phyloP scores from a whole-genome alignment of 2,329 filamentous ascomycete species.

The Venturia nashicola region DNA sequence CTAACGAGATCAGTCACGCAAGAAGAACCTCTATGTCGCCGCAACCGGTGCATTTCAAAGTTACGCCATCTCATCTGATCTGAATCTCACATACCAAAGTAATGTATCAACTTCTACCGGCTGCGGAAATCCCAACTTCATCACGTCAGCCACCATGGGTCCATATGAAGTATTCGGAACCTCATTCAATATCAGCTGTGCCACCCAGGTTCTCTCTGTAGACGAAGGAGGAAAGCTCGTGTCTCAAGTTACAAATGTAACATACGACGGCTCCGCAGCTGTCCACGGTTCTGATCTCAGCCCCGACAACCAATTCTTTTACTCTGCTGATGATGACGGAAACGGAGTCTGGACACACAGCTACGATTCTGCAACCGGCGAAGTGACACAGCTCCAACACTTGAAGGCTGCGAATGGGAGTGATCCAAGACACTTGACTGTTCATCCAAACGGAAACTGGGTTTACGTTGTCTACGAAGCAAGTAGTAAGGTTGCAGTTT shows the following conservation, averaged over 20 bases:
- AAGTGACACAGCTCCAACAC: not conserved
- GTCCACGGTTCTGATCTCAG: not conserved
- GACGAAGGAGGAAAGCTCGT: not conserved
- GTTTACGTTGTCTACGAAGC: not conserved
- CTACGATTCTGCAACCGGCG: not conserved
- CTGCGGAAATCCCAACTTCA: not conserved
- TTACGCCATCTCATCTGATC: slow-evolving; percentile 10
- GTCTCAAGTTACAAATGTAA: not conserved
- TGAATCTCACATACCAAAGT: not conserved
- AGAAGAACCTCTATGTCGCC: slow-evolving; percentile 9
- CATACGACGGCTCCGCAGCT: not conserved
- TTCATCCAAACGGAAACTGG: not conserved
- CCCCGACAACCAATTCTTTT: not conserved
- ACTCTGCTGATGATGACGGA: not conserved
- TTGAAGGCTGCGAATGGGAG: not conserved
- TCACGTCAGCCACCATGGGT: not conserved
- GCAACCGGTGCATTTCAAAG: slow-evolving; percentile 10
- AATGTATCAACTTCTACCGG: slow-evolving; percentile 7
- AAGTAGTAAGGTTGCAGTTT: not conserved
- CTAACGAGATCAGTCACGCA: not conserved
- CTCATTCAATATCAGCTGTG: not conserved
- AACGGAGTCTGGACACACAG: not conserved
- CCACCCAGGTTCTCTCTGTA: not conserved
- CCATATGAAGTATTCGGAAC: not conserved
- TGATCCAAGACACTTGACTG: slow-evolving; percentile 1